Evolutionary conservation across 2,329 filamentous ascomycete species (phyloP).

Genomic region (Penicillium digitatum): DNA sequence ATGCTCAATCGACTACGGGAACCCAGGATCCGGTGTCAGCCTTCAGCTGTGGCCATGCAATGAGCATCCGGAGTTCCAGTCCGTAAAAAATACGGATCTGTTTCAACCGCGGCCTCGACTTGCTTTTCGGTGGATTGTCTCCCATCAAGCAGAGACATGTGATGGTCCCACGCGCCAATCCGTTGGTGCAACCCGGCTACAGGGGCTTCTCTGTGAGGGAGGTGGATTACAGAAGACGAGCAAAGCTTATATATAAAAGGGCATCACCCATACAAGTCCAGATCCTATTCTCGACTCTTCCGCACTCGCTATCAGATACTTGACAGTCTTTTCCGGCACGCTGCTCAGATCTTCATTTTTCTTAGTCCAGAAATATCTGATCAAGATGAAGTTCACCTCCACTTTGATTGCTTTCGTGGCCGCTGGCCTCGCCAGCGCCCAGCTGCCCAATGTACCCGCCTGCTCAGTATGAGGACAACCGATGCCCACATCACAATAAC

Average conservation of each 20-base stretch:
- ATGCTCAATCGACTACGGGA: constrained; percentile 6
- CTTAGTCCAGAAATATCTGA: not conserved
- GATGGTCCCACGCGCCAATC: constrained; percentile 5
- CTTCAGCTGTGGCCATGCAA: constrained; percentile 14
- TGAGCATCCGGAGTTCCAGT: constrained; percentile 7
- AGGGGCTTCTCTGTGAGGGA: not conserved
- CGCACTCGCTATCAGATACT: constrained; percentile 16
- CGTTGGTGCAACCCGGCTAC: constrained; percentile 11
- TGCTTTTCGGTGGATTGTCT: constrained; percentile 5
- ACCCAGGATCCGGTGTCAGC: constrained; percentile 7
- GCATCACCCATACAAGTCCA: constrained; percentile 7
- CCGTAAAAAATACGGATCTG: constrained; percentile 9
- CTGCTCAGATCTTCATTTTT: not conserved
- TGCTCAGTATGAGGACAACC: constrained; percentile 43
- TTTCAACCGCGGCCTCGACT: constrained; percentile 18
- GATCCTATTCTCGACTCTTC: constrained; percentile 6
- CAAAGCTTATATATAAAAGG: constrained; percentile 26
- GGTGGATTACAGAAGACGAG: not conserved
- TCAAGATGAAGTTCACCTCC: constrained; percentile 36
- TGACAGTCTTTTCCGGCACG: constrained; percentile 23
- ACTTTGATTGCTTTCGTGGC: constrained; percentile 38
- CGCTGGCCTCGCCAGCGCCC: constrained; percentile 45
- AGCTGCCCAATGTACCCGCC: constrained; percentile 44
- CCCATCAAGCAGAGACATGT: constrained; percentile 13
- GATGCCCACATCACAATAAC: not conserved